These are phyloP conservation scores for Capsella bursapastoris DNA, from an alignment of 345 rosid genomes.

Conservation along the genomic window DNA sequence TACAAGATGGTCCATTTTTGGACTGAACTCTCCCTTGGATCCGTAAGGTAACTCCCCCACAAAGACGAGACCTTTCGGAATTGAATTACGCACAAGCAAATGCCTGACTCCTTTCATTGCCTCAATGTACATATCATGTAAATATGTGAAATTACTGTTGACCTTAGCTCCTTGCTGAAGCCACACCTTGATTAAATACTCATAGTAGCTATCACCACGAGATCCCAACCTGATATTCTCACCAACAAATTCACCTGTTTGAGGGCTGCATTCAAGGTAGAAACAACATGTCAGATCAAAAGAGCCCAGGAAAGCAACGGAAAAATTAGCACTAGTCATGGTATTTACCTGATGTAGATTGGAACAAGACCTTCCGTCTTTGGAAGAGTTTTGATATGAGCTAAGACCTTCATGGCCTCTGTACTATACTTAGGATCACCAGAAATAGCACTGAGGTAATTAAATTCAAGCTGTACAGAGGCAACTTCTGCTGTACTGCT, in stretches of 20 bases:
- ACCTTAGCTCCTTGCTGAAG: slow-evolving; percentile 70
- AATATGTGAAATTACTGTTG: slow-evolving; percentile 61
- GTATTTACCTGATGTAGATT: slow-evolving; percentile 81
- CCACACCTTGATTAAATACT: slow-evolving; percentile 95
- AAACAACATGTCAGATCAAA: slow-evolving; percentile 38
- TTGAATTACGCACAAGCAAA: slow-evolving; percentile 79
- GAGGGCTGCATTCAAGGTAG: slow-evolving; percentile 61
- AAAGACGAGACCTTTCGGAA: slow-evolving; percentile 83
- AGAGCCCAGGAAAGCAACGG: background rate
- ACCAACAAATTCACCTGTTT: slow-evolving; percentile 82
- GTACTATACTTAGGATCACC: slow-evolving; percentile 87
- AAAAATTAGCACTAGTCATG: background rate
- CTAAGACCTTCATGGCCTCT: slow-evolving; percentile 94
- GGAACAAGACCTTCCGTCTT: slow-evolving; percentile 95
- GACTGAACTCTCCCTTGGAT: slow-evolving; percentile 72
- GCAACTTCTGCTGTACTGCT: slow-evolving; percentile 97
- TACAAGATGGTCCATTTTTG: slow-evolving; percentile 99
- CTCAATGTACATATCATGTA: slow-evolving; percentile 85
- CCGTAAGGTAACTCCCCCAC: slow-evolving; percentile 97
- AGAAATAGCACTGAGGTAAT: slow-evolving; percentile 82
- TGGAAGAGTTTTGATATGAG: slow-evolving; percentile 80
- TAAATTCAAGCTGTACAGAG: slow-evolving; percentile 92
- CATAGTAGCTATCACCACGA: slow-evolving; percentile 99
- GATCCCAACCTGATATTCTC: slow-evolving; percentile 96
- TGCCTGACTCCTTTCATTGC: slow-evolving; percentile 96